These are phyloP conservation scores for Carex kokanica DNA, from an alignment of 176 grass and related monocot genomes.

Conservation along the genomic window DNA sequence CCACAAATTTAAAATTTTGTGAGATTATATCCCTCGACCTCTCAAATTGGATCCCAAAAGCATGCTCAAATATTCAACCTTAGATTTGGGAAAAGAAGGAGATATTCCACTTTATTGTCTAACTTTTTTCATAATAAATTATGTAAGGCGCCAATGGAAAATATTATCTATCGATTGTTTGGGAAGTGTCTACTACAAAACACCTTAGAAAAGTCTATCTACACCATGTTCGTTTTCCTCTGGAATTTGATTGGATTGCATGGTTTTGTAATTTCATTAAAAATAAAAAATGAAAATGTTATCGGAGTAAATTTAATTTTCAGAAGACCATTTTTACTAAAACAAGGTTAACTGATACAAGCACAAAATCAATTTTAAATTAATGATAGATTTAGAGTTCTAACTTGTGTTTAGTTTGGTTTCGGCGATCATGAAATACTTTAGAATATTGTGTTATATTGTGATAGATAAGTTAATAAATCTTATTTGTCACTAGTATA, in stretches of 20 bases:
- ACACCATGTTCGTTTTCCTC: neutral
- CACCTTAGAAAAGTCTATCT: neutral
- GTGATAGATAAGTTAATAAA: no score
- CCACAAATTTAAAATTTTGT: neutral
- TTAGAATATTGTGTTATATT: no score
- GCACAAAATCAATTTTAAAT: neutral
- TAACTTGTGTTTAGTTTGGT: no score
- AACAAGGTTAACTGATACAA: neutral
- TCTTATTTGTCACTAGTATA: neutral
- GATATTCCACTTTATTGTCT: neutral
- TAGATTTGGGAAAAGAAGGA: neutral
- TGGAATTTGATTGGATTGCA: neutral
- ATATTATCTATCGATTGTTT: neutral
- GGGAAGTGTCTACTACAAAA: constrained; percentile 5
- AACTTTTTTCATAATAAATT: neutral
- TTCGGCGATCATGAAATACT: no score
- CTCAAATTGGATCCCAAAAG: neutral
- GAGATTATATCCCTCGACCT: neutral
- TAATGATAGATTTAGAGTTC: neutral
- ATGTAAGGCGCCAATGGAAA: neutral
- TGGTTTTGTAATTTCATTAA: neutral
- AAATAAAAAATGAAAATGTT: neutral
- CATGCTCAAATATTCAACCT: neutral
- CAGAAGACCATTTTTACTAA: neutral
- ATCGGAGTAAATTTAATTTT: neutral